Conservation (phyloP, 2,329 filamentous ascomycete species). For the Immersiporthe knoxdaviesiana region DNA sequence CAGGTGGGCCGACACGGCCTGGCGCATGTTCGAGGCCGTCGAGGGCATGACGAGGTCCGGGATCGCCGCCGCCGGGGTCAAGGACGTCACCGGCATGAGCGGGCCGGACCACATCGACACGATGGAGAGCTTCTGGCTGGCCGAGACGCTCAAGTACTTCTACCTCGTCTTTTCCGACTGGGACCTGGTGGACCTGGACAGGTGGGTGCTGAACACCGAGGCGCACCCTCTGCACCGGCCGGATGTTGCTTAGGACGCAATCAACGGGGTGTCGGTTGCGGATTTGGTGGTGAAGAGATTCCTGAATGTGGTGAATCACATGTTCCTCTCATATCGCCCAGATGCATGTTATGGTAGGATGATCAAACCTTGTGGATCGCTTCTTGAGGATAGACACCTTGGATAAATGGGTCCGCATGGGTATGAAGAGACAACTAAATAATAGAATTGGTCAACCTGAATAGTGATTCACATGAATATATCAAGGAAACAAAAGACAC, state of each 20-base stretch:
- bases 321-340: background rate
- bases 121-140: conserved; percentile 79
- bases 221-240: conserved; percentile 53
- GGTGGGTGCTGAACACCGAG: conserved; percentile 64
- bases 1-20: conserved; percentile 69
- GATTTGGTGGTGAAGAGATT: background rate
- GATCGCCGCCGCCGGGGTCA: conserved; percentile 66
- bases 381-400: background rate
- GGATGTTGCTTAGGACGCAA: conserved; percentile 23
- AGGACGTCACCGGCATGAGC: conserved; percentile 60
- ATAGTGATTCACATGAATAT: background rate
- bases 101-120: conserved; percentile 52
- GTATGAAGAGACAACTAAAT: background rate
- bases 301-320: background rate
- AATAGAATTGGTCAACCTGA: background rate
- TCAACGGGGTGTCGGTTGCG: background rate
- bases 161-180: conserved; percentile 66
- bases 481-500: background rate
- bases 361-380: background rate
- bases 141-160: conserved; percentile 70
- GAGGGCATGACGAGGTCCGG: conserved; percentile 62
- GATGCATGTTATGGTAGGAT: background rate
- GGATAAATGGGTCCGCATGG: background rate
- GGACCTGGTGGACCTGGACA: conserved; percentile 60
- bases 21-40: conserved; percentile 73